Conservation (phyloP, 1,284 basidiomycete genomes). For the Cryptococcus sp. region DNA sequence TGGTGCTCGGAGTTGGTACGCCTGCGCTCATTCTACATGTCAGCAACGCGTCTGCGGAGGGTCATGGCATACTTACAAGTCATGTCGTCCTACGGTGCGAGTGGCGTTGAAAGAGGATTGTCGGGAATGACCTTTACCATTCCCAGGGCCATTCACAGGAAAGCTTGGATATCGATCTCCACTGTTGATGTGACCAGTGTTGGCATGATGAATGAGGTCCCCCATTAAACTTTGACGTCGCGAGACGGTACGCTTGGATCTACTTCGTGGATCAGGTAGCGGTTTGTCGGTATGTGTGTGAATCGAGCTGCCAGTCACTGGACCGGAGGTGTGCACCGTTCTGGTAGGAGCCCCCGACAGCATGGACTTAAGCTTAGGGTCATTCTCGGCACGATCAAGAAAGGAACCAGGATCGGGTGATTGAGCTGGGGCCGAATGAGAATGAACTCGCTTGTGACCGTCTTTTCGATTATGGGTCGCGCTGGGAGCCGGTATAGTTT, state of each 20-base stretch:
- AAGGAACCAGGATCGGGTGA: slow-evolving; percentile 30
- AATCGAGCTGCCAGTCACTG: not conserved
- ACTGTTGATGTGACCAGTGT: slow-evolving; percentile 17
- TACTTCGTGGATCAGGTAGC: slow-evolving; percentile 8
- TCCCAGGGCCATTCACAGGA: slow-evolving; percentile 10
- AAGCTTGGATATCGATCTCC: slow-evolving; percentile 38
- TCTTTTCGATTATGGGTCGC: not conserved
- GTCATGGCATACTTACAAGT: not conserved
- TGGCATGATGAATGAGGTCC: slow-evolving; percentile 10
- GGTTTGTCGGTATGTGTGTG: slow-evolving; percentile 9
- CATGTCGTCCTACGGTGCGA: slow-evolving; percentile 10
- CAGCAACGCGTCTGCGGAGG: not conserved
- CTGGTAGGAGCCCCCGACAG: slow-evolving; percentile 24
- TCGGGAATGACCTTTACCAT: slow-evolving; percentile 16
- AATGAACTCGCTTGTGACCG: not conserved
- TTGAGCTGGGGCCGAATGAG: slow-evolving; percentile 1
- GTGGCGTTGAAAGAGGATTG: slow-evolving; percentile 20
- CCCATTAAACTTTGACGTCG: slow-evolving; percentile 18
- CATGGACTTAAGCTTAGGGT: slow-evolving; percentile 32
- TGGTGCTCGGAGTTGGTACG: slow-evolving; percentile 7
- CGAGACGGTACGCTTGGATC: slow-evolving; percentile 1
- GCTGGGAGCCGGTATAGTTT: slow-evolving; percentile 3
- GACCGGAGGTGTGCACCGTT: slow-evolving; percentile 24
- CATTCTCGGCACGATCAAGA: slow-evolving; percentile 36
- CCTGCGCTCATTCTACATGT: not conserved